phyloP scores from a whole-genome alignment of 371 early-diverging fungal species.

The Lichtheimia ramosa region DNA sequence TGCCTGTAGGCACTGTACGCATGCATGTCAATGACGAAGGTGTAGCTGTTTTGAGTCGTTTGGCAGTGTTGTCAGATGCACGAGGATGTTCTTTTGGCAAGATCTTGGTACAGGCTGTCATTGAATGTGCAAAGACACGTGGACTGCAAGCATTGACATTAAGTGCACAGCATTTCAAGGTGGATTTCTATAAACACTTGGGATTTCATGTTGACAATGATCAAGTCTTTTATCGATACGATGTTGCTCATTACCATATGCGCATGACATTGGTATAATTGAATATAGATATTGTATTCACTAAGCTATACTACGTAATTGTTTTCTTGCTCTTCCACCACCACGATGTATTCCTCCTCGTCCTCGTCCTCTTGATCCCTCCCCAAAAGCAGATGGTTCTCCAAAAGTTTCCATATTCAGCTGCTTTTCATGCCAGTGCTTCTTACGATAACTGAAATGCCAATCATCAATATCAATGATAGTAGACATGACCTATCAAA shows the following conservation, averaged over 20 bases:
- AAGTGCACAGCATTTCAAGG: conserved; percentile 39
- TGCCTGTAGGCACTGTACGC: background rate
- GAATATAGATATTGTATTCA: no score
- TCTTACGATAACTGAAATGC: conserved; percentile 55
- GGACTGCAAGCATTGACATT: conserved; percentile 23
- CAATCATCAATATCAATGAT: no score
- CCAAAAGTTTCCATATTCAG: conserved; percentile 91
- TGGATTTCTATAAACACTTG: conserved; percentile 40
- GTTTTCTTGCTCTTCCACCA: background rate
- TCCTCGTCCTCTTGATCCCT: conserved; percentile 15
- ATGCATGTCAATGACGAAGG: background rate
- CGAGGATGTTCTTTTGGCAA: background rate
- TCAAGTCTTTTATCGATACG: conserved; percentile 9
- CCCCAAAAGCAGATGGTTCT: conserved; percentile 53
- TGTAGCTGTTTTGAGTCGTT: background rate
- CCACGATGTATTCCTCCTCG: conserved; percentile 5
- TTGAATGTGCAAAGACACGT: conserved; percentile 19
- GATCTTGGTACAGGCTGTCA: conserved; percentile 12
- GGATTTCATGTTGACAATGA: conserved; percentile 38
- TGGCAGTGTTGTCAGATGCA: conserved; percentile 1
- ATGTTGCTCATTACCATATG: background rate
- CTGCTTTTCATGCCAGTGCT: conserved; percentile 74
- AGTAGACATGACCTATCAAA: background rate
- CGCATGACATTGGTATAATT: no score
- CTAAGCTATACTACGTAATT: no score